These are phyloP conservation scores for Carallia pectinifolia DNA, from an alignment of 345 rosid genomes.

Conservation along the genomic window DNA sequence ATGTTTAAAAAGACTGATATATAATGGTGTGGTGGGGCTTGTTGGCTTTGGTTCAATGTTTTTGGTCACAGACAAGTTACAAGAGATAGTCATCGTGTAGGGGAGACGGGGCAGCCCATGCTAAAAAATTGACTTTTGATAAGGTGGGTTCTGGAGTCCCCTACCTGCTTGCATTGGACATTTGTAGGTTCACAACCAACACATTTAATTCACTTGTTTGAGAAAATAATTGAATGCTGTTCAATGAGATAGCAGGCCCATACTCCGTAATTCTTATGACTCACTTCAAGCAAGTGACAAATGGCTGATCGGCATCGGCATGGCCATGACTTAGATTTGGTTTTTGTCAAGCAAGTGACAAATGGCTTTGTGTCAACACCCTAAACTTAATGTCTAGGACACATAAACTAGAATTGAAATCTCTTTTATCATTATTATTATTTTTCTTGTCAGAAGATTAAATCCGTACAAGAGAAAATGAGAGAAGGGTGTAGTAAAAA, in stretches of 20 bases:
- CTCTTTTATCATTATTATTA: too few relatives aligned
- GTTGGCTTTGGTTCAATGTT: constrained; percentile 1
- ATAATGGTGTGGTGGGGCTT: not conserved
- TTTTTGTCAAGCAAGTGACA: too few relatives aligned
- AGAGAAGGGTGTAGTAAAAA: too few relatives aligned
- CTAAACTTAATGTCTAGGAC: too few relatives aligned
- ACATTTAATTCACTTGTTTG: constrained; percentile 1
- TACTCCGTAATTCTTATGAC: constrained; percentile 10
- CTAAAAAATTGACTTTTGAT: constrained; percentile 15
- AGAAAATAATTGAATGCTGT: constrained; percentile 1
- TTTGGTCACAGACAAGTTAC: constrained; percentile 10
- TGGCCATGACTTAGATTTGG: too few relatives aligned
- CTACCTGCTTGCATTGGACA: constrained; percentile 1
- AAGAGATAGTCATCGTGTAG: constrained; percentile 20
- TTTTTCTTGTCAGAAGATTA: too few relatives aligned
- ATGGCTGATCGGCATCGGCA: not conserved
- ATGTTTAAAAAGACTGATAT: constrained; percentile 10
- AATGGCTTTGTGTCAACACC: too few relatives aligned
- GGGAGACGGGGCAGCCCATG: constrained; percentile 33
- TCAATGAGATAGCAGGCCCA: constrained; percentile 22
- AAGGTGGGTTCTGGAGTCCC: constrained; percentile 19
- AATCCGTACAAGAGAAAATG: too few relatives aligned
- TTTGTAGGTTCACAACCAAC: not conserved
- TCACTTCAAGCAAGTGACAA: not conserved
- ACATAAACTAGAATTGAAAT: too few relatives aligned